A percentile compares a stretch with the other conserved stretches of the same genome.
Conservation (phyloP, 176 grass and related monocot species). For the Rhynchospora pubera region DNA sequence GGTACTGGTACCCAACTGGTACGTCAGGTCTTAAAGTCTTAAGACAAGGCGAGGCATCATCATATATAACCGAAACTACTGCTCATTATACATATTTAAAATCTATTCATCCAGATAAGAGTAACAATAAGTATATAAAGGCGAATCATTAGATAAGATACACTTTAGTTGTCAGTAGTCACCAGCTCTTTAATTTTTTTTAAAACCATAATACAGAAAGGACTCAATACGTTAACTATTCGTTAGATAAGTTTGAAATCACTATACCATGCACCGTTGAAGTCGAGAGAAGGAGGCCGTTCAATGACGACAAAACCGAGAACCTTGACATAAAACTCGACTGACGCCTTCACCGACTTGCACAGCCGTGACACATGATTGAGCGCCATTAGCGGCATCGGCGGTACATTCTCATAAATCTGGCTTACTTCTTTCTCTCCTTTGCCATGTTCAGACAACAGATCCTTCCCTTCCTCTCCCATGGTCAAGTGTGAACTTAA, state of each 20-base stretch:
- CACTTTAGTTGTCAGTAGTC: too few species aligned
- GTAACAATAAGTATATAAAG: too few species aligned
- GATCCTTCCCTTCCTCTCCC: slow-evolving; percentile 30
- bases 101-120: too few species aligned
- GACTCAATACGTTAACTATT: too few species aligned
- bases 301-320: slow-evolving; percentile 62
- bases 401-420: slow-evolving; percentile 36
- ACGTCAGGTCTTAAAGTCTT: too few species aligned
- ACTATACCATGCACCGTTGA: slow-evolving; percentile 56
- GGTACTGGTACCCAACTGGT: too few species aligned
- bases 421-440: not conserved
- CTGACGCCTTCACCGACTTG: slow-evolving; percentile 44
- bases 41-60: too few species aligned
- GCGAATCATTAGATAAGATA: too few species aligned
- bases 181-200: too few species aligned
- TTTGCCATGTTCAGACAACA: slow-evolving; percentile 1
- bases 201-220: too few species aligned
- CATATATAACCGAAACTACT: too few species aligned
- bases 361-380: slow-evolving; percentile 75
- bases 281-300: slow-evolving; percentile 58
- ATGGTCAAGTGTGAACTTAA: not conserved
- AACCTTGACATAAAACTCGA: slow-evolving; percentile 58
- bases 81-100: too few species aligned
- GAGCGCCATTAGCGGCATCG: slow-evolving; percentile 58
- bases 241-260: not conserved